Base-by-base conservation (phyloP, 2,329 filamentous ascomycete genomes). In the Coleophoma eucalyptorum region DNA sequence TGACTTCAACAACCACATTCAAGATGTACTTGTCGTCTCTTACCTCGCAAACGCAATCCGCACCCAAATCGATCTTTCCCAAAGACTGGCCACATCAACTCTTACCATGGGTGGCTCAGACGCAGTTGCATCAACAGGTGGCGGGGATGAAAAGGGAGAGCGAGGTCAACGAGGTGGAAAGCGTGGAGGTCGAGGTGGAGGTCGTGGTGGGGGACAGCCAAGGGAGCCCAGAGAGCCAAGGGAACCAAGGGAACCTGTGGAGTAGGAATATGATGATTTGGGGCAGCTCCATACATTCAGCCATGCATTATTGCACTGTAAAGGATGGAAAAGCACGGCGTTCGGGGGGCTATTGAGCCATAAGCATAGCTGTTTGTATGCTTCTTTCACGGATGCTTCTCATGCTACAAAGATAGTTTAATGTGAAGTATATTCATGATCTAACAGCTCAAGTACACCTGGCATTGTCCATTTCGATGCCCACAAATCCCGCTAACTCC, bases 1-100 rank as follows among this genome's bases (percentile, higher is more conserved):
- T 68, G 92, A 97, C 78, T 99, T 99, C 83, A 99, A 99, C 84
- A 96, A 96, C 79, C 94, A 99, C 77, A 91, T 99, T 72, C 94
- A 99, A 77, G 94, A 99, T 71, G 92, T 99, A 55, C 85, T 99
- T 60, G 92, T 97, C 71, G 92, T 99, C 64, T 96, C 91, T 61
- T 99, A 99, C 78, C 82, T 99, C 58, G 91, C 94, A 70, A 99
- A 97, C 80, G 97, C 91, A 60, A 96, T 97, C 74, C 90, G 93
- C 72, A 97, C 93, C 62, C 94, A 99, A 78, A 97, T 99, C 76
- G 94, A 97, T 67, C 84, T 99, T 53, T 96, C 92, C 58, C 96
- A 97, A 80, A 84, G 93, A 58, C 78, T 99, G 66, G 93, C 93
- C 49, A 94, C 85, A n/a, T 84, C 87, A 57, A 80, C 81, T 62